phyloP scores from a whole-genome alignment of 805 yeast species.

The Saccharomycopsis microspora region DNA sequence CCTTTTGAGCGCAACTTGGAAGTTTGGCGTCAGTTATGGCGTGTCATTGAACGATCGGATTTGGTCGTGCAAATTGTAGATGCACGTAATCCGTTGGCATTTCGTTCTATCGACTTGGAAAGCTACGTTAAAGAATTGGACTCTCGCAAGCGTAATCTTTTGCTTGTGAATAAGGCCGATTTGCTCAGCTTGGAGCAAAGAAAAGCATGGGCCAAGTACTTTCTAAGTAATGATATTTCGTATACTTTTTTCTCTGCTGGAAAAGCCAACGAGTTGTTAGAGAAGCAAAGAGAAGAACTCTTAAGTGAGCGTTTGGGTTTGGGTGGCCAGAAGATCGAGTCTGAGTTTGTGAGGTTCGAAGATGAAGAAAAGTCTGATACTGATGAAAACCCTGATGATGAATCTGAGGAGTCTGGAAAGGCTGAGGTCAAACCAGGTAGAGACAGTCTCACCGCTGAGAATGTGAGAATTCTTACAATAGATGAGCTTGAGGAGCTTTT shows the following conservation, averaged over 20 bases:
- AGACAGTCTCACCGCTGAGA: slow-evolving; percentile 25
- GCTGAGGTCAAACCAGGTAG: slow-evolving; percentile 7
- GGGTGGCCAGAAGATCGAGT: slow-evolving; percentile 16
- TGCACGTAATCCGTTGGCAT: slow-evolving; percentile 87
- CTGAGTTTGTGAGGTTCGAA: slow-evolving; percentile 18
- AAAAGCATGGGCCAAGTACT: slow-evolving; percentile 77
- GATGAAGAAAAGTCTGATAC: slow-evolving; percentile 14
- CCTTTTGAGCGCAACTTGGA: slow-evolving; percentile 96
- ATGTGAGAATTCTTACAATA: slow-evolving; percentile 63
- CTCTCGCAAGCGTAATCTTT: slow-evolving; percentile 63
- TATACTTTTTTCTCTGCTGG: slow-evolving; percentile 92
- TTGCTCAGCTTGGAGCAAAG: slow-evolving; percentile 69
- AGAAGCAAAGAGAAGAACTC: slow-evolving; percentile 41
- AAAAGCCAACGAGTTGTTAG: slow-evolving; percentile 66
- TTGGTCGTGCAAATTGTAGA: slow-evolving; percentile 94
- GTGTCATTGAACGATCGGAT: slow-evolving; percentile 93
- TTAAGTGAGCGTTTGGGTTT: slow-evolving; percentile 19
- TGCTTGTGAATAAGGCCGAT: slow-evolving; percentile 92
- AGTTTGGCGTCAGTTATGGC: slow-evolving; percentile 98
- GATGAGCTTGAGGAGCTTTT: slow-evolving; percentile 79
- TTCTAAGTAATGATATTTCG: slow-evolving; percentile 53
- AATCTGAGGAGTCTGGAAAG: slow-evolving; percentile 5
- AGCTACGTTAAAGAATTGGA: slow-evolving; percentile 69
- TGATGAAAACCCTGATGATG: slow-evolving; percentile 22
- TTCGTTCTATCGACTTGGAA: slow-evolving; percentile 82